phyloP scores from a whole-genome alignment of 768 basidiomycete genomes.

The Amanita molliuscula region DNA sequence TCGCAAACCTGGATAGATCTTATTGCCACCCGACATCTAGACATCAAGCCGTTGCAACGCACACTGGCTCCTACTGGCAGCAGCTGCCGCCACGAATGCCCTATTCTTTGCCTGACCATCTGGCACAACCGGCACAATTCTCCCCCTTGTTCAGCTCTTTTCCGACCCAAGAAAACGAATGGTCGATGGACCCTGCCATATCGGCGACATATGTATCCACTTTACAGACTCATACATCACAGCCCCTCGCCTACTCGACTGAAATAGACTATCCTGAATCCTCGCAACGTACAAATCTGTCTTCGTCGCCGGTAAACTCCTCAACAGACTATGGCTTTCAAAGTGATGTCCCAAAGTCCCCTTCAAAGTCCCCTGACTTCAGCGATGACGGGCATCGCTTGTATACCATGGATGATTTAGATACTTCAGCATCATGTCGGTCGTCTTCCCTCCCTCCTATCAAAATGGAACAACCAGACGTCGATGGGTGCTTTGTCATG shows the following conservation, averaged over 20 bases:
- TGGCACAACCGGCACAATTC: background rate
- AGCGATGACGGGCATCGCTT: constrained; percentile 4
- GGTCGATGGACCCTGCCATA: background rate
- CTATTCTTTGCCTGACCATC: background rate
- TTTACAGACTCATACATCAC: background rate
- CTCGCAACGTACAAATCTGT: constrained; percentile 12
- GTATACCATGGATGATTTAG: constrained; percentile 6
- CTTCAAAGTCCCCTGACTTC: constrained; percentile 12
- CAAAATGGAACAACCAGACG: constrained; percentile 30
- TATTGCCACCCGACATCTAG: background rate
- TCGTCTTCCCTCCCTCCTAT: constrained; percentile 14
- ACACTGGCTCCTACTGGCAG: constrained; percentile 1
- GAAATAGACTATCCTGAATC: constrained; percentile 13
- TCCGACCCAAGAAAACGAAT: background rate
- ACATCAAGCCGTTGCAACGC: background rate
- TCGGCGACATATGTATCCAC: background rate
- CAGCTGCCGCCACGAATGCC: background rate
- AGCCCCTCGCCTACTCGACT: constrained; percentile 1
- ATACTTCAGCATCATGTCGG: constrained; percentile 8
- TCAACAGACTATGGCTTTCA: constrained; percentile 8
- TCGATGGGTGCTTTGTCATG: constrained; percentile 32
- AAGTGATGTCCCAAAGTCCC: constrained; percentile 13
- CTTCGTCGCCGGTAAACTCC: constrained; percentile 7
- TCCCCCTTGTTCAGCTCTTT: constrained; percentile 2
- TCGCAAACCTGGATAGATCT: background rate